Evolutionary conservation across 257 asterid species (phyloP).

Genomic region (Petrea volubilis): DNA sequence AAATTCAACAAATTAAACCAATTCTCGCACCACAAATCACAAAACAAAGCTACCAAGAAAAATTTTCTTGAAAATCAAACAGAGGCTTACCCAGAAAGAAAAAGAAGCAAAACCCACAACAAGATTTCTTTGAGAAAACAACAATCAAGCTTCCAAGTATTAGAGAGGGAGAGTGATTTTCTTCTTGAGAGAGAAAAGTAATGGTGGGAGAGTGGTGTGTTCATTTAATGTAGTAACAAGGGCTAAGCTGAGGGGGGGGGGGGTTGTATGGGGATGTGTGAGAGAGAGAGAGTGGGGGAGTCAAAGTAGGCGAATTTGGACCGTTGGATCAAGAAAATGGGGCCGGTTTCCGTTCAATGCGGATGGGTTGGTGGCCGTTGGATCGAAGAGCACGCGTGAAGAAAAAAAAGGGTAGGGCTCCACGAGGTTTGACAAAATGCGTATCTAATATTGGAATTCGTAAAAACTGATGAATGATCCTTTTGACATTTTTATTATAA

Average conservation of each 20-base stretch:
- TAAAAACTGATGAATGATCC: slow-evolving; percentile 23
- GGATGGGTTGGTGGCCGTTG: slow-evolving; percentile 52
- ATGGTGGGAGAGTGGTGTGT: slow-evolving; percentile 25
- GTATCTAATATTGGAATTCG: slow-evolving; percentile 49
- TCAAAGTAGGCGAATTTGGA: slow-evolving; percentile 48
- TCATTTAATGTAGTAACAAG: slow-evolving; percentile 30
- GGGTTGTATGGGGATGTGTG: slow-evolving; percentile 4
- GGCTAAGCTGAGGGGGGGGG: slow-evolving; percentile 4
- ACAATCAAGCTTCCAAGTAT: background rate
- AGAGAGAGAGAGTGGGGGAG: slow-evolving; percentile 32
- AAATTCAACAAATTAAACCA: background rate
- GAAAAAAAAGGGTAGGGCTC: slow-evolving; percentile 45
- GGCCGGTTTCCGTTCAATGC: slow-evolving; percentile 59
- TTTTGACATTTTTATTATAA: slow-evolving; percentile 34
- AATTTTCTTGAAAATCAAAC: background rate
- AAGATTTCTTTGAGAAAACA: background rate
- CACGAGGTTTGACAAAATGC: slow-evolving; percentile 79
- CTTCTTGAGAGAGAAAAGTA: slow-evolving; percentile 11
- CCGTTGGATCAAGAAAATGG: slow-evolving; percentile 49
- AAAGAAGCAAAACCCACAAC: background rate
- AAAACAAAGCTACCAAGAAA: background rate
- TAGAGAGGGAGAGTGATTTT: background rate
- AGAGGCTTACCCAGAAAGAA: slow-evolving; percentile 7
- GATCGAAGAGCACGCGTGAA: slow-evolving; percentile 90
- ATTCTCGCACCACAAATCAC: background rate